phyloP scores from a whole-genome alignment of 2,329 filamentous ascomycete species.

The Dactylellina haptotyla region DNA sequence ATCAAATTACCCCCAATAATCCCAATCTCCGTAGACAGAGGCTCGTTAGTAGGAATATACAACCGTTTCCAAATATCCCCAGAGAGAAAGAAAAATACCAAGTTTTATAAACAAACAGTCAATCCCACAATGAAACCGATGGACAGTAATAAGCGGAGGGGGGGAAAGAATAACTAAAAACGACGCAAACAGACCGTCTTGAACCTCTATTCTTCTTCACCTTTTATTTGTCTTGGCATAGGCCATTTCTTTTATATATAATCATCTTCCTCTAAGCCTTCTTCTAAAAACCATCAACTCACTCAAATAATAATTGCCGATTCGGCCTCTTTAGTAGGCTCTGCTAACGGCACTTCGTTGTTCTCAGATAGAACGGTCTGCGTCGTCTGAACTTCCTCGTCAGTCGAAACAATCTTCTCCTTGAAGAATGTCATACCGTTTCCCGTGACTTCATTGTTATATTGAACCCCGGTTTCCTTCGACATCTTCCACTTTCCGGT shows the following conservation, averaged over 20 bases:
- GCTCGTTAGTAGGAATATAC: too few species aligned
- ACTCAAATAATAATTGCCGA: neutral
- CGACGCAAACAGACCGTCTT: too few species aligned
- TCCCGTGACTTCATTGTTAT: conserved; percentile 25
- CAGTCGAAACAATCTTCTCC: conserved; percentile 13
- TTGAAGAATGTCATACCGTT: conserved; percentile 39
- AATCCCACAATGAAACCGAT: too few species aligned
- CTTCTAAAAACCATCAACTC: neutral
- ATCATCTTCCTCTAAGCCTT: neutral
- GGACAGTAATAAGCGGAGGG: too few species aligned
- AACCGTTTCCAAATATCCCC: neutral
- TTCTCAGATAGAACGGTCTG: conserved; percentile 11
- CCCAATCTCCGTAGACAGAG: too few species aligned
- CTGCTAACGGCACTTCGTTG: conserved; percentile 1
- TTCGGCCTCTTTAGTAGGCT: neutral
- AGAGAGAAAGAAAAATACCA: neutral
- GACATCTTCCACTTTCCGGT: conserved; percentile 53
- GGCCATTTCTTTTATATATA: neutral
- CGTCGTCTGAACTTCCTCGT: neutral
- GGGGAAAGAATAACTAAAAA: too few species aligned
- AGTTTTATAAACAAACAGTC: neutral
- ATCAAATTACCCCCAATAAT: too few species aligned
- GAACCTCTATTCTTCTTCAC: too few species aligned
- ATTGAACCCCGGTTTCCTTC: conserved; percentile 48
- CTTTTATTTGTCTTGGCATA: too few species aligned